Conservation (phyloP, 805 yeast species). For the Saccharomycopsis sp. region DNA sequence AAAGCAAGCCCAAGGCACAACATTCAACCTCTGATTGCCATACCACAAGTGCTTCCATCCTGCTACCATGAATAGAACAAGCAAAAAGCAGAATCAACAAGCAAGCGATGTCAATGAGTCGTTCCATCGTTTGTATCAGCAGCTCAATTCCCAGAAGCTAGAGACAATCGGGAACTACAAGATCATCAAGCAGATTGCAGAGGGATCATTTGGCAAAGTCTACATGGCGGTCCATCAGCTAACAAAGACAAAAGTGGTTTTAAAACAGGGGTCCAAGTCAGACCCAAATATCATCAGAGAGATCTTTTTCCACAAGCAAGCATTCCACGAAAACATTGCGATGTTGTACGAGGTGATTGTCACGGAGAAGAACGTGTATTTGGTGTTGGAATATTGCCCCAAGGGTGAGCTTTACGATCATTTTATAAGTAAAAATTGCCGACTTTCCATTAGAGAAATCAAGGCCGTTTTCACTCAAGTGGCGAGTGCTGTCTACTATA, state of each 20-base stretch:
- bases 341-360: slow-evolving; percentile 77
- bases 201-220: slow-evolving; percentile 89
- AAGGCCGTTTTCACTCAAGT: slow-evolving; percentile 54
- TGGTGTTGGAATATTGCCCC: slow-evolving; percentile 85
- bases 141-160: slow-evolving; percentile 13
- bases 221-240: slow-evolving; percentile 74
- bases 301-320: slow-evolving; percentile 77
- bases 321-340: slow-evolving; percentile 76
- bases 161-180: slow-evolving; percentile 72
- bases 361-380: slow-evolving; percentile 73
- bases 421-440: slow-evolving; percentile 39
- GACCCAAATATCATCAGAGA: slow-evolving; percentile 88
- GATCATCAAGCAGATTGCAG: slow-evolving; percentile 69
- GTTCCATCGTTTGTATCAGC: slow-evolving; percentile 17
- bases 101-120: slow-evolving; percentile 17
- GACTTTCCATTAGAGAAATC: slow-evolving; percentile 43
- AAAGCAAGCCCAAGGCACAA: too few species aligned
- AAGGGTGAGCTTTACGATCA: slow-evolving; percentile 69
- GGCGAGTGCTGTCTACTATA: slow-evolving; percentile 49
- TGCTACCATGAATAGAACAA: too few species aligned
- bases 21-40: too few species aligned
- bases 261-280: slow-evolving; percentile 67
- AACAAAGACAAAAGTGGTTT: slow-evolving; percentile 68
- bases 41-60: too few species aligned
- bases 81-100: slow-evolving; percentile 16